Evolutionary conservation across 164 flowering plant species (phyloP), one percentile per base, ranked within the genome.

Genomic region (Amborella trichopoda): DNA sequence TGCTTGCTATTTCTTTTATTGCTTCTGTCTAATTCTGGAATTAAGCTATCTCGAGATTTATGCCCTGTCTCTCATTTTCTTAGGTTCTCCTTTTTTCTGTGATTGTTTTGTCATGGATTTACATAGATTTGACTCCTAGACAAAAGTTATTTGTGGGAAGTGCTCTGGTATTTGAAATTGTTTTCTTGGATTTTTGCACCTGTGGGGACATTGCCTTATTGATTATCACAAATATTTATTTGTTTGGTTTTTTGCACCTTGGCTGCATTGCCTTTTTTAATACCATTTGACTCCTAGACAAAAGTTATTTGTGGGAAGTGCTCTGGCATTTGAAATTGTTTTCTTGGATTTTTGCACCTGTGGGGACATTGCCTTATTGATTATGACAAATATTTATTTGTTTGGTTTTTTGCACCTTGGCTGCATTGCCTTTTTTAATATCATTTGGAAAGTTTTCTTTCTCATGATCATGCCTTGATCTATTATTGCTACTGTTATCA

Each of bases 401-500:
- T n/a, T n/a, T 38, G 21, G 8, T 8, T 59, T 52, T 64, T 66
- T 71, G 63, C 61, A 71, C 68, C 80, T 66, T 45, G 56, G 74
- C 72, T 62, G n/a, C 70, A 67, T 64, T 48, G 57, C 54, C 72
- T 71, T 65, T 71, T 66, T 65, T 55, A 55, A 65, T 52, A 41
- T 70, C 73, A 51, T 63, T 79, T 73, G 25, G 53, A n/a, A n/a
- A n/a, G n/a, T n/a, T n/a, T n/a, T n/a, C n/a, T n/a, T 51, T 40
- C 43, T 68, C 77, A 65, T 48, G 40, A 53, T 77, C 68, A 63
- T 67, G 56, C 67, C 64, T 63, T 57, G 62, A 69, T 60, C 64
- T 69, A 2, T 59, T 58, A 32, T 41, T 63, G 38, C 48, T 60
- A 62, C 58, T 68, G 41, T 55, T 59, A 58, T 60, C 66, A 61